Base-by-base conservation (phyloP, 2,329 filamentous ascomycete genomes). In the Paramyrothecium sp. region DNA sequence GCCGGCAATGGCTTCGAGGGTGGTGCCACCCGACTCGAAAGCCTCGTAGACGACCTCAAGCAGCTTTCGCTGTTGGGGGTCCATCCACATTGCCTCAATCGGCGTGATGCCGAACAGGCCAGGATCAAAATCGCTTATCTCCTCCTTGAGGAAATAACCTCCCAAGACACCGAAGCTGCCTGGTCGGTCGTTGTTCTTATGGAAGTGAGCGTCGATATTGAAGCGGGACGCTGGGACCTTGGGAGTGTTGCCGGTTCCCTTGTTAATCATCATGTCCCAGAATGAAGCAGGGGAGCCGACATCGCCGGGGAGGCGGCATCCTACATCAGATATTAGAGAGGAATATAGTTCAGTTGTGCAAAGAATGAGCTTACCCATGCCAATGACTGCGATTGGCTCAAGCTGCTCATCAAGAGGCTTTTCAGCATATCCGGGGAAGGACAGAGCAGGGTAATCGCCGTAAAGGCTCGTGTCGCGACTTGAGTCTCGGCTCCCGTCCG, bases 61-160 rank as follows among this genome's bases (percentile, higher is more conserved):
- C 33, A 73, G 61, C 57, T 70, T 68, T 2, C 74, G 65, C 55
- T 75, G 73, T 56, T 76, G 74, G 1, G 75, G 75, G 44, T 78
- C 75, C 54, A 75, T 65, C 44, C 61, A 65, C 49, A 65, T 62
- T 20, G 71, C 71, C 56, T 77, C 74, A 22, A 68, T 58, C 2
- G 67, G 65, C 1, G 63, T 69, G 44, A 76, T 72, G 44, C 67
- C 63, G 61, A 77, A 78, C 59, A 77, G 73, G 2, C 58, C 53
- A 7, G 68, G 20, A 60, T 75, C 72, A 53, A 74, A 73, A 1
- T 65, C 69, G 22, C 61, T 54, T 13, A 69, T 54, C 56, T 67
- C 60, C 3, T 62, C 59, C 10, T 66, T 54, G n/a, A 65, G 26
- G 30, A 69, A 63, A 30, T 68, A 68, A 3, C 65, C 66, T 16